These are phyloP conservation scores for Eucalyptus curtisii DNA, from an alignment of 345 rosid species.

Conservation along the genomic window DNA sequence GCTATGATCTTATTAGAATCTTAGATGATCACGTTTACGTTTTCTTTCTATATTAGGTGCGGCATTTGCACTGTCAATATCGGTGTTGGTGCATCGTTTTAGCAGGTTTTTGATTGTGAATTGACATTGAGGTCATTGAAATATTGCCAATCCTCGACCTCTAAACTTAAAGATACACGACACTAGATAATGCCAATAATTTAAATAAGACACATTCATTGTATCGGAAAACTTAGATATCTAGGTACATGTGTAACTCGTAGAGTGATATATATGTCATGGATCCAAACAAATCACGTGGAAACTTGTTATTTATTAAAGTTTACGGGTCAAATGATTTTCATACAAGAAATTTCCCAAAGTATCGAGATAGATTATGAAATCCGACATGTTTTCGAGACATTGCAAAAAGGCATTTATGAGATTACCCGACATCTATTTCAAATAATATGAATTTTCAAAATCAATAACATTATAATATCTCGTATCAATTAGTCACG, in stretches of 20 bases:
- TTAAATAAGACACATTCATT: not conserved
- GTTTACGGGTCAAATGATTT: not conserved
- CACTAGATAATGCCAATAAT: not conserved
- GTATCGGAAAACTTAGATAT: not conserved
- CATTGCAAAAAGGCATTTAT: not conserved
- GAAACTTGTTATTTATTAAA: not conserved
- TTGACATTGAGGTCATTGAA: not conserved
- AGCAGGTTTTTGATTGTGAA: not conserved
- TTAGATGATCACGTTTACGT: no score
- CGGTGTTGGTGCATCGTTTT: not conserved
- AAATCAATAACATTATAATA: not conserved
- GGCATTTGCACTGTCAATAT: not conserved
- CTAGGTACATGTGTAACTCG: not conserved
- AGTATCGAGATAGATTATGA: not conserved
- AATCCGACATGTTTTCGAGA: fast-evolving
- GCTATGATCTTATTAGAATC: not conserved
- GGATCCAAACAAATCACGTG: not conserved
- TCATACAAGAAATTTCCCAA: fast-evolving
- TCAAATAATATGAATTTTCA: not conserved
- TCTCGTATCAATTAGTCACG: not conserved
- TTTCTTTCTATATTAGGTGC: not conserved
- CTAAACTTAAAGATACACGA: not conserved
- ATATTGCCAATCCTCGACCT: not conserved
- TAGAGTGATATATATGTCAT: not conserved
- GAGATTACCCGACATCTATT: fast-evolving